These are phyloP conservation scores for Aspergillus sp. DNA, from an alignment of 2,329 filamentous ascomycete species.

Conservation along the genomic window DNA sequence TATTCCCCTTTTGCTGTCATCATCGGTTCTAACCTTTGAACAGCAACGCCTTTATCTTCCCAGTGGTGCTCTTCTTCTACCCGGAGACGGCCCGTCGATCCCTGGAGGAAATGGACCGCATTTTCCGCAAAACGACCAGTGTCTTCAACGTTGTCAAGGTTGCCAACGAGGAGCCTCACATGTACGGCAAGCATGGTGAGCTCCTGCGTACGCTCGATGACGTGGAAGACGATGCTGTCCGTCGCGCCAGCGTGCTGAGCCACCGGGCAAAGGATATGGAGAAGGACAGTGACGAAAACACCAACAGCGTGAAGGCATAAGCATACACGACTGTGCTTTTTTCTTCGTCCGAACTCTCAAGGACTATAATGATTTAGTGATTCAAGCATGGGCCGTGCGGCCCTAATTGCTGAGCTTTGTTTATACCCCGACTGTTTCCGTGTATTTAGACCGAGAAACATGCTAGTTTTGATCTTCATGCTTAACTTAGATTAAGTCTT, in stretches of 20 bases:
- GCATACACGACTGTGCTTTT: neutral
- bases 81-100: slow-evolving; percentile 62
- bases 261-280: slow-evolving; percentile 21
- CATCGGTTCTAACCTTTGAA: slow-evolving; percentile 13
- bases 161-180: slow-evolving; percentile 54
- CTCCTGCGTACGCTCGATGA: slow-evolving; percentile 56
- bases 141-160: slow-evolving; percentile 54
- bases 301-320: slow-evolving; percentile 20
- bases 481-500: neutral
- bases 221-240: slow-evolving; percentile 44
- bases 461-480: neutral
- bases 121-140: slow-evolving; percentile 60
- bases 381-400: neutral
- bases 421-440: neutral
- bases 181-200: slow-evolving; percentile 62
- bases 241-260: slow-evolving; percentile 33
- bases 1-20: too few species aligned
- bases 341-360: neutral
- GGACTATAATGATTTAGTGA: neutral
- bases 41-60: slow-evolving; percentile 58
- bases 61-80: slow-evolving; percentile 63
- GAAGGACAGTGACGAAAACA: slow-evolving; percentile 20
- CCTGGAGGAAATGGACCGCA: slow-evolving; percentile 70
- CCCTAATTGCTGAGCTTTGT: neutral
- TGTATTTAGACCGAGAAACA: neutral